Base-by-base conservation (phyloP, 345 rosid species). In the Populus pruinosa region DNA sequence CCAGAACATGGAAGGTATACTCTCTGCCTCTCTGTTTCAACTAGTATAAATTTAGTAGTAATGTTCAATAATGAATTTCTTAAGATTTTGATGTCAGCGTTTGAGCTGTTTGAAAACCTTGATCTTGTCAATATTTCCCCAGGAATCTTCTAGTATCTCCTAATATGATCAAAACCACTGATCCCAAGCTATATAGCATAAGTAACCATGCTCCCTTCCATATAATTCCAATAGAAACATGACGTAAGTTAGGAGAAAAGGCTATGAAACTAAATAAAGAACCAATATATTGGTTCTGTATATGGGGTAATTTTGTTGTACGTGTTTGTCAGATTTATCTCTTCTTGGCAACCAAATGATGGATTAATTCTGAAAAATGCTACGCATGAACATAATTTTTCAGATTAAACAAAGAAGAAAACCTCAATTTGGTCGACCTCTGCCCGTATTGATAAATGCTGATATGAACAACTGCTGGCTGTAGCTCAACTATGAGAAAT, bases 1-100 rank as follows among this genome's bases (percentile, higher is more conserved):
- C n/a, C 21, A n/a, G 43, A 62, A 66, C 77, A 76, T 38, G 82
- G 59, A 61, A 82, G 82, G 85, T 75, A 61, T 2, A 5, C 31
- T 20, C 63, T 56, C 70, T 50, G 8, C 27, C 6, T 61, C 6
- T 61, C 18, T 66, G n/a, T 65, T 27, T 50, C 38, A 20, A 12
- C 41, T 5, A 20, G 4, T 35, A n/a, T 55, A 13, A 55, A 5
- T 21, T 10, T n/a, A 8, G 63, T 4, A 59, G 13, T 3, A n/a
- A 59, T 23, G 63, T 59, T 59, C 13, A 10, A n/a, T 9, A n/a
- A 1, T 21, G 0, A n/a, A 0, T 21, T 20, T 18, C 5, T 53
- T 53, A 8, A 21, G 27, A 21, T 56, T 56, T n/a, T 56, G 62
- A n/a, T 56, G 25, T 56, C 62, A n/a, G n/a, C 1, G 62, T 0